Conservation (phyloP, 2,329 filamentous ascomycete species). For the Chaetomiaceae sp. region DNA sequence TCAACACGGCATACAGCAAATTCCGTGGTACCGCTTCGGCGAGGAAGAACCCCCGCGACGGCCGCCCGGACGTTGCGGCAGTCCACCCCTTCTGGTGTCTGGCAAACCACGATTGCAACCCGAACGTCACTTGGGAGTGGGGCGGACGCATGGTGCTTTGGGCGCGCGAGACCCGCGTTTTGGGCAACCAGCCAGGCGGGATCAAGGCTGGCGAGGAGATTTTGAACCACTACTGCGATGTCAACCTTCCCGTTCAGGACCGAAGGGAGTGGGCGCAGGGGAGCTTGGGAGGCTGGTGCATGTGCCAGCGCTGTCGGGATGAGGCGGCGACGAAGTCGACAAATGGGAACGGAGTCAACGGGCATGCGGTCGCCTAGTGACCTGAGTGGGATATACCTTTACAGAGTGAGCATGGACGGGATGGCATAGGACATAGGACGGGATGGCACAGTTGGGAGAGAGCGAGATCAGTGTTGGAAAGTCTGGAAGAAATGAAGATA, state of each 20-base stretch:
- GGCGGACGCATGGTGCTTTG: constrained; percentile 69
- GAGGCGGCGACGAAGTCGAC: constrained; percentile 41
- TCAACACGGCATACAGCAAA: constrained; percentile 90
- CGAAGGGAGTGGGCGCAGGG: constrained; percentile 85
- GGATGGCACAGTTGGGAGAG: too few relatives aligned
- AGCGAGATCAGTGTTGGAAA: too few relatives aligned
- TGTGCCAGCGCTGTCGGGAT: constrained; percentile 74
- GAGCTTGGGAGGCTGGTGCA: constrained; percentile 82
- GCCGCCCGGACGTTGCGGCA: constrained; percentile 83
- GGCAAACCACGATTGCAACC: constrained; percentile 93
- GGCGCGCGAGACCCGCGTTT: constrained; percentile 54
- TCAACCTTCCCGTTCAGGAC: constrained; percentile 69
- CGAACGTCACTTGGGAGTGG: constrained; percentile 95
- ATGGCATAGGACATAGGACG: too few relatives aligned
- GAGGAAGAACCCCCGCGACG: constrained; percentile 68
- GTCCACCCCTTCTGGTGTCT: constrained; percentile 96
- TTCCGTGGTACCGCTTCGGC: constrained; percentile 91
- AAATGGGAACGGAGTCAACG: constrained; percentile 33
- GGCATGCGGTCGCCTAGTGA: background rate
- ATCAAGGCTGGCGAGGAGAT: constrained; percentile 80
- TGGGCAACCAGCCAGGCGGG: constrained; percentile 49
- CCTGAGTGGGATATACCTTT: background rate
- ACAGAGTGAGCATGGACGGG: too few relatives aligned
- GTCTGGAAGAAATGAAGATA: too few relatives aligned
- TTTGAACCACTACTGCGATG: constrained; percentile 90